Conservation (phyloP, 495 filamentous ascomycete genomes). For the Tirmania nivea region DNA sequence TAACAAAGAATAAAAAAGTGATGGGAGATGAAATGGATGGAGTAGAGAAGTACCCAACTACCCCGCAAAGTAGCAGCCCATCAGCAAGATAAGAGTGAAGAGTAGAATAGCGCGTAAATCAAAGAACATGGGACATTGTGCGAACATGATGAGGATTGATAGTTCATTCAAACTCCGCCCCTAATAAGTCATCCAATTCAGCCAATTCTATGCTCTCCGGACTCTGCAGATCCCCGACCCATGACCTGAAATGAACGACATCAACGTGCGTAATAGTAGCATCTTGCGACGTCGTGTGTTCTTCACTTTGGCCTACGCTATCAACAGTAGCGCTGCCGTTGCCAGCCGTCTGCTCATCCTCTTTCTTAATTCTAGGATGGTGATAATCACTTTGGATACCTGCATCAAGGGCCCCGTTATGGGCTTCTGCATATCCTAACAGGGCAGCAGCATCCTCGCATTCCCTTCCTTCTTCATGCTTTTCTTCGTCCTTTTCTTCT, state of each 20-base stretch:
- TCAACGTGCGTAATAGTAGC: constrained; percentile 31
- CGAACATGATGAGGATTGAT: too few species aligned
- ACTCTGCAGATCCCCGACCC: constrained; percentile 33
- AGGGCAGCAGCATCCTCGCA: constrained; percentile 31
- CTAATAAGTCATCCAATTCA: constrained; percentile 77
- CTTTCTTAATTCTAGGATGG: constrained; percentile 2
- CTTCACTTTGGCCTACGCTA: constrained; percentile 25
- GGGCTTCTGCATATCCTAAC: constrained; percentile 22
- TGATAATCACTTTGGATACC: neutral
- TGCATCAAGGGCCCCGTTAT: constrained; percentile 16
- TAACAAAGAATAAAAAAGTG: too few species aligned
- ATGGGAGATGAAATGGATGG: too few species aligned
- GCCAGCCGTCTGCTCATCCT: constrained; percentile 9
- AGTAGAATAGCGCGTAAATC: too few species aligned
- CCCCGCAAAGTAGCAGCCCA: too few species aligned
- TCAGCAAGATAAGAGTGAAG: too few species aligned
- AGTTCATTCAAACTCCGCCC: constrained; percentile 27
- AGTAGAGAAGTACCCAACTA: too few species aligned
- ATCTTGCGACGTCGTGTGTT: constrained; percentile 23
- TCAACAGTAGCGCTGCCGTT: neutral
- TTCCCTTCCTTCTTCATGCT: constrained; percentile 26
- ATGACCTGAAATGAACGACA: constrained; percentile 28
- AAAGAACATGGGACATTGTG: too few species aligned
- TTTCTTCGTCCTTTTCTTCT: constrained; percentile 19
- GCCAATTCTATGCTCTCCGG: constrained; percentile 80